Conservation (phyloP, 2,329 filamentous ascomycete species). For the Pseudomassariella vexata region DNA sequence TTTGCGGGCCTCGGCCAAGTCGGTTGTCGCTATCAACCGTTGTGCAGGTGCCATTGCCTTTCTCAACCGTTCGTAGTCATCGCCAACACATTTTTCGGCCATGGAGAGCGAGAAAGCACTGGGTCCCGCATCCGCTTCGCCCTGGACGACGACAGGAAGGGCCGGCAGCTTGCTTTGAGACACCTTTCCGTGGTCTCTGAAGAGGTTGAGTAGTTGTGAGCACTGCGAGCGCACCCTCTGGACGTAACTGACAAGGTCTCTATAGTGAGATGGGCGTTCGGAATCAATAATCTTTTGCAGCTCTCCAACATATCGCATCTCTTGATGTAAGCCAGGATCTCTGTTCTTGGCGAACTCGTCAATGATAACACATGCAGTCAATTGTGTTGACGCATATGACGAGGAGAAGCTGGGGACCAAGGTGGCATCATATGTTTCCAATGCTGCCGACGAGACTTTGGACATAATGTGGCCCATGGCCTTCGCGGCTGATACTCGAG, state of each 20-base stretch:
- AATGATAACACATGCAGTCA: constrained; percentile 75
- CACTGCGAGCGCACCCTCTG: constrained; percentile 89
- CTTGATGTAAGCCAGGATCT: constrained; percentile 36
- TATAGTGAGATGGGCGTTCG: constrained; percentile 76
- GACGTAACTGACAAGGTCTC: constrained; percentile 83
- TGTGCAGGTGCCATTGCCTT: constrained; percentile 85
- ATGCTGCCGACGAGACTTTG: constrained; percentile 58
- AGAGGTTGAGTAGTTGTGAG: constrained; percentile 81
- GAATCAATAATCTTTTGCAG: constrained; percentile 74
- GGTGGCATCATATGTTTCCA: constrained; percentile 58
- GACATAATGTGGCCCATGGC: constrained; percentile 84
- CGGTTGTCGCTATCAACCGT: constrained; percentile 74
- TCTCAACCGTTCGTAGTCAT: constrained; percentile 84
- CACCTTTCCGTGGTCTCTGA: constrained; percentile 85
- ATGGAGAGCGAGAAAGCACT: constrained; percentile 85
- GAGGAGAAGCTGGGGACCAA: constrained; percentile 65
- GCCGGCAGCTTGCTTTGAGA: constrained; percentile 68
- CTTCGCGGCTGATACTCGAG: constrained; percentile 78
- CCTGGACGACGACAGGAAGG: constrained; percentile 88
- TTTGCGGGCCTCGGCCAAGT: constrained; percentile 70
- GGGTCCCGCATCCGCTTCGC: constrained; percentile 84
- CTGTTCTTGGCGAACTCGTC: constrained; percentile 80
- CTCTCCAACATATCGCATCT: constrained; percentile 55
- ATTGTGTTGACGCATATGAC: constrained; percentile 76
- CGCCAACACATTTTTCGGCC: constrained; percentile 78